These are phyloP conservation scores for Alternaria postmessia DNA, from an alignment of 2,329 filamentous ascomycete genomes.

Conservation along the genomic window DNA sequence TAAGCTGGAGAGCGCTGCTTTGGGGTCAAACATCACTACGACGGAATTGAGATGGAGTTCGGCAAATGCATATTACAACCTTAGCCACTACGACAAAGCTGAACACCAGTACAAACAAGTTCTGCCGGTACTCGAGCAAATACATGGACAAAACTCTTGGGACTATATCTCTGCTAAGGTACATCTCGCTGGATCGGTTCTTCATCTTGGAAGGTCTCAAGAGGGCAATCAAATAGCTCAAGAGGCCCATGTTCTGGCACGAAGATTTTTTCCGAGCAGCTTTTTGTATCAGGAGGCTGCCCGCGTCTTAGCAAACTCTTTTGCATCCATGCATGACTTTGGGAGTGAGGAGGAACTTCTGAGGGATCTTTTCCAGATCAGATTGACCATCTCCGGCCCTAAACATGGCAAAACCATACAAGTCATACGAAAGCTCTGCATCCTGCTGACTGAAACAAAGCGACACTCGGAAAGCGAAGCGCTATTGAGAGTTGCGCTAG, in stretches of 20 bases:
- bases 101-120: background rate
- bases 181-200: fast-evolving
- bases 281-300: background rate
- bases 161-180: fast-evolving
- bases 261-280: background rate
- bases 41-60: background rate
- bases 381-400: background rate
- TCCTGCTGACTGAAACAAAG: fast-evolving
- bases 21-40: background rate
- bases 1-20: background rate
- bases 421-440: background rate
- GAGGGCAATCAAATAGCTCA: background rate
- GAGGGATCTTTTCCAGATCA: too few relatives aligned
- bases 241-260: background rate
- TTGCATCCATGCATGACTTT: background rate
- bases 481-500: background rate
- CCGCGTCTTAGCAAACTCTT: fast-evolving
- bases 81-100: background rate
- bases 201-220: background rate
- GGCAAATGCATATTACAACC: fast-evolving
- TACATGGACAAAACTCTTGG: background rate
- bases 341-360: too few relatives aligned
- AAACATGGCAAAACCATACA: background rate
- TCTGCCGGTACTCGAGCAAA: background rate
- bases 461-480: background rate